phyloP scores from a whole-genome alignment of 179 eudicot genomes.

The Drosera spatulata region DNA sequence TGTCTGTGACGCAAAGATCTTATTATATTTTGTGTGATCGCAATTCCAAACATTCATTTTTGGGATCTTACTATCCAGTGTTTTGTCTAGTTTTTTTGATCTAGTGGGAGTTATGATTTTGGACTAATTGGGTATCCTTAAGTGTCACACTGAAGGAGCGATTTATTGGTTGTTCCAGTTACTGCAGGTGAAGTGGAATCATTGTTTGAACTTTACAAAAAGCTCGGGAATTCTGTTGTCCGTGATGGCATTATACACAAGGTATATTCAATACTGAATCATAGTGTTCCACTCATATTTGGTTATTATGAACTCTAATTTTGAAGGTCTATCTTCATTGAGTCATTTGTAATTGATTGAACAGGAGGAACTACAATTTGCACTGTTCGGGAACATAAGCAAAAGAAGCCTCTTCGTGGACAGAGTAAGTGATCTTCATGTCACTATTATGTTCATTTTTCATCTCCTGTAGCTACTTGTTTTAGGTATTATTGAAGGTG shows the following conservation, averaged over 20 bases:
- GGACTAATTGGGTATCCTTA: neutral
- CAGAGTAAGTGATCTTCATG: slow-evolving; percentile 25
- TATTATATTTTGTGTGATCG: too few relatives aligned
- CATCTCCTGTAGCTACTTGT: neutral
- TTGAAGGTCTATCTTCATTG: neutral
- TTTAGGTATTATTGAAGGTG: neutral
- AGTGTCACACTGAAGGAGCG: neutral
- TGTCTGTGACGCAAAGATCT: too few relatives aligned
- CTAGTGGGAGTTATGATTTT: neutral
- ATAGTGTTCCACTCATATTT: too few relatives aligned
- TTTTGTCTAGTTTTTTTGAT: neutral
- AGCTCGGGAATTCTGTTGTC: slow-evolving; percentile 27
- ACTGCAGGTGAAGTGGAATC: slow-evolving; percentile 22
- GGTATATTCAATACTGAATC: slow-evolving; percentile 9
- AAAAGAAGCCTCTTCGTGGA: slow-evolving; percentile 35
- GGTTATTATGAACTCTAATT: neutral
- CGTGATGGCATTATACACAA: slow-evolving; percentile 42
- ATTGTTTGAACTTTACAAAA: slow-evolving; percentile 20
- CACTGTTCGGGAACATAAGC: slow-evolving; percentile 24
- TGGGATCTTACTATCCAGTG: too few relatives aligned
- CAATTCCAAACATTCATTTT: too few relatives aligned
- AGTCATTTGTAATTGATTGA: neutral
- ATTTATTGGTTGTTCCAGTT: slow-evolving; percentile 8
- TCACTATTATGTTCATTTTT: neutral
- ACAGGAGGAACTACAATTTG: slow-evolving; percentile 47